A percentile compares a stretch with the other conserved stretches of the same genome.
Evolutionary conservation across 805 yeast species (phyloP).

Genomic region (Lachancea sp.): DNA sequence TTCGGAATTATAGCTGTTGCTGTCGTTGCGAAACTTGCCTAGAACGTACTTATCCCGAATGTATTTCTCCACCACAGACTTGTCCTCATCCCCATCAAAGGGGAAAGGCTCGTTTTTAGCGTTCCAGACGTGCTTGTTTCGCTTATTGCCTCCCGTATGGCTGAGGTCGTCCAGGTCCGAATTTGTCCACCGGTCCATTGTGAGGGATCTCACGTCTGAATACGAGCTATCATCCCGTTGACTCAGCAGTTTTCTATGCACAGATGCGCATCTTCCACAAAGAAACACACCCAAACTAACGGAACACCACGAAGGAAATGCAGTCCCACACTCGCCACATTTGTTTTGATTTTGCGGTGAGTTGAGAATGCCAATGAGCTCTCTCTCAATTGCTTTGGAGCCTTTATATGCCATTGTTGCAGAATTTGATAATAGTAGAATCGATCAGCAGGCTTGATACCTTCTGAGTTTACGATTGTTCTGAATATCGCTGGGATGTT

Average conservation of each 20-base stretch:
- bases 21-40: conserved; percentile 45
- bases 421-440: too few relatives aligned
- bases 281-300: conserved; percentile 56
- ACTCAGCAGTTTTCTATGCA: conserved; percentile 59
- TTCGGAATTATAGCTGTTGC: conserved; percentile 25
- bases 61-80: conserved; percentile 46
- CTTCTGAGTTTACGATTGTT: too few relatives aligned
- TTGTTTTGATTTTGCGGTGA: conserved; percentile 52
- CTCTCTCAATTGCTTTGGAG: conserved; percentile 34
- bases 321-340: conserved; percentile 73
- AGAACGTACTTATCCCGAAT: conserved; percentile 60
- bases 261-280: conserved; percentile 80
- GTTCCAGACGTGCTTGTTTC: conserved; percentile 60
- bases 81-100: conserved; percentile 66
- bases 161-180: conserved; percentile 44
- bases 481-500: too few relatives aligned
- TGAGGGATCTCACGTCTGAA: conserved; percentile 63
- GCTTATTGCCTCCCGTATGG: conserved; percentile 53
- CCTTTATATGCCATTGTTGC: conserved; percentile 10
- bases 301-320: conserved; percentile 49
- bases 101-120: conserved; percentile 64
- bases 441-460: too few relatives aligned
- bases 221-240: conserved; percentile 37
- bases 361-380: conserved; percentile 56
- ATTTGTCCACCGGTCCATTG: conserved; percentile 63